These are phyloP conservation scores for Ceratocystiopsis brevicomis DNA, from an alignment of 2,329 filamentous ascomycete species.

Conservation along the genomic window DNA sequence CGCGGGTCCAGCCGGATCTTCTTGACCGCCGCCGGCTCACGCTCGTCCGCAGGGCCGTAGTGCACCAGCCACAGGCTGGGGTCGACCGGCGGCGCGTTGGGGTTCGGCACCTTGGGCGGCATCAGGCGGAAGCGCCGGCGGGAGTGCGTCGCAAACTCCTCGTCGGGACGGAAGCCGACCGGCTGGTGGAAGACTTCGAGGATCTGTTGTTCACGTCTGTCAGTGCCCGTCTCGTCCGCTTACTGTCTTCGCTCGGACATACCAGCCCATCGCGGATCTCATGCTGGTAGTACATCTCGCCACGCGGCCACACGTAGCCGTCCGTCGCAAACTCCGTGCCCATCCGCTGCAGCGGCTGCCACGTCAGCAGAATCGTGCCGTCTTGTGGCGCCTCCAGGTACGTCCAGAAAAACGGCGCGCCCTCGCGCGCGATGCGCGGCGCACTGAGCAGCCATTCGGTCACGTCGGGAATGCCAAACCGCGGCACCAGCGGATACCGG, in stretches of 20 bases:
- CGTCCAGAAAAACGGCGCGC: slow-evolving; percentile 80
- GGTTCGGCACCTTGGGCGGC: slow-evolving; percentile 48
- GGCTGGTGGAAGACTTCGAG: slow-evolving; percentile 80
- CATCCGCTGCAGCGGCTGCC: slow-evolving; percentile 62
- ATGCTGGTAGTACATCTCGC: slow-evolving; percentile 58
- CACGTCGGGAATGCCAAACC: slow-evolving; percentile 56
- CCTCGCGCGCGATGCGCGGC: slow-evolving; percentile 67
- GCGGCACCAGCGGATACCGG: slow-evolving; percentile 55
- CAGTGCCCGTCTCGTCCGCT: slow-evolving; percentile 2
- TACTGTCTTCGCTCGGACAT: slow-evolving; percentile 12
- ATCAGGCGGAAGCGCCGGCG: slow-evolving; percentile 74
- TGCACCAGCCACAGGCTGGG: slow-evolving; percentile 79
- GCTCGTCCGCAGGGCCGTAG: slow-evolving; percentile 60
- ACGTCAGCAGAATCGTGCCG: slow-evolving; percentile 67
- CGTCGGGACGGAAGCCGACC: slow-evolving; percentile 54
- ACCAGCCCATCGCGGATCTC: slow-evolving; percentile 46
- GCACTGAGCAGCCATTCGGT: slow-evolving; percentile 70
- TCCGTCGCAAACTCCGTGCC: slow-evolving; percentile 69
- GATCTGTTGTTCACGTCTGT: slow-evolving; percentile 34
- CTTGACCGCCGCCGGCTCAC: slow-evolving; percentile 51
- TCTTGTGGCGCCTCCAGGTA: slow-evolving; percentile 70
- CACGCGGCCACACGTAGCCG: slow-evolving; percentile 77
- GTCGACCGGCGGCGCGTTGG: slow-evolving; percentile 51
- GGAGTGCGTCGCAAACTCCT: slow-evolving; percentile 56
- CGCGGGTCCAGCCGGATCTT: slow-evolving; percentile 46